Evolutionary conservation across 768 basidiomycete species (phyloP), one percentile per base, ranked within the genome.

Genomic region (Russula compacta): DNA sequence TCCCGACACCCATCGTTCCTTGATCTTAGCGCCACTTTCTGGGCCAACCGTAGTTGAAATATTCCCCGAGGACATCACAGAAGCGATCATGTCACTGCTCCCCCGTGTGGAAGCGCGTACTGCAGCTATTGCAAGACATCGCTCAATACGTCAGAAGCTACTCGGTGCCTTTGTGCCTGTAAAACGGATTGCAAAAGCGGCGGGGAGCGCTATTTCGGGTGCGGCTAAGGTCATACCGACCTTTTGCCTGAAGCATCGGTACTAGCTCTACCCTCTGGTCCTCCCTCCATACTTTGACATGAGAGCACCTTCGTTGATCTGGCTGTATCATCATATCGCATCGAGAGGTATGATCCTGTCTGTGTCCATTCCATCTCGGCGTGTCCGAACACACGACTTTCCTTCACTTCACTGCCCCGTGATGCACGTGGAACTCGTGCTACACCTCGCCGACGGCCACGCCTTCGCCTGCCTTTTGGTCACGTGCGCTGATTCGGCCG

Each of bases 61-160:
- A 12, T 66, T 66, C 47, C 53, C 60, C 2, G 66, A 66, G 44
- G 66, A 66, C 38, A 61, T 66, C 36, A 65, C 59, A 15, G 33
- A 61, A 29, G 66, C 54, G 1, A 59, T 61, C 15, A 66, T 66
- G 64, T 50, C 56, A 29, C 44, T 61, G 19, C 60, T 65, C 50
- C 64, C 64, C 21, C 66, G 50, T 24, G 59, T 57, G 40, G 63
- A 64, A 50, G 56, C 54, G 21, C 56, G 64, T 48, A 35, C 38
- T n/a, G 60, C 59, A 33, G 62, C 53, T 10, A 44, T 56, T 44
- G 38, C 48, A 12, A 61, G 35, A 53, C 53, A 32, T 38, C 44
- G 24, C 15, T 53, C 59, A 15, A 60, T 11, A 24, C 61, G 47
- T 21, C 36, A 36, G 32, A 58, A 19, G 49, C n/a, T 29, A 43